Evolutionary conservation across 495 filamentous ascomycete species (phyloP).

Genomic region (Aspergillus nanangensis): DNA sequence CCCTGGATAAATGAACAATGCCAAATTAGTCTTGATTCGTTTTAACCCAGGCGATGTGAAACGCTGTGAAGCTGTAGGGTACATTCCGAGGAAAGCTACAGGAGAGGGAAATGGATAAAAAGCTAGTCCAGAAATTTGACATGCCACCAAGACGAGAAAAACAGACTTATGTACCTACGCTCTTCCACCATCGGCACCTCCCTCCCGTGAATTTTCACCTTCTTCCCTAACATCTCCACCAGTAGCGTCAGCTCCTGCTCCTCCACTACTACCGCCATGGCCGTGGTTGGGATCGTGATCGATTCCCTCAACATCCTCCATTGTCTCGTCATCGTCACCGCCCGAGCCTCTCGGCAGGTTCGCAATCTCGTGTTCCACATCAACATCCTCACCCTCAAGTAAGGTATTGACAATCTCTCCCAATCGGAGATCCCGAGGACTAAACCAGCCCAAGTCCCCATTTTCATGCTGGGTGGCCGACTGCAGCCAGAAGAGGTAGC

Average conservation of each 20-base stretch:
- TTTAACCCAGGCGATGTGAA: not conserved
- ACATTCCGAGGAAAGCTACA: slow-evolving; percentile 3
- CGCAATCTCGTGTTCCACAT: slow-evolving; percentile 73
- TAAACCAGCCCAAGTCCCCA: slow-evolving; percentile 74
- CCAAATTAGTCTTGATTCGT: slow-evolving; percentile 10
- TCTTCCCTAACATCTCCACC: slow-evolving; percentile 89
- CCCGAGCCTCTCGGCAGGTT: slow-evolving; percentile 46
- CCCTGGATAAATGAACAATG: slow-evolving; percentile 20
- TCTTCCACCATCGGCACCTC: slow-evolving; percentile 93
- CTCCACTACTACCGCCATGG: slow-evolving; percentile 61
- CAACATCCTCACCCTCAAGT: slow-evolving; percentile 84
- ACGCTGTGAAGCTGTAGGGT: slow-evolving; percentile 5
- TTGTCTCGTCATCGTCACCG: slow-evolving; percentile 65
- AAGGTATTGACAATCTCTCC: slow-evolving; percentile 80
- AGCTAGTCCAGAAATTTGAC: no score
- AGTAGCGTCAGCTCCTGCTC: slow-evolving; percentile 79
- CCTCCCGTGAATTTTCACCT: slow-evolving; percentile 80
- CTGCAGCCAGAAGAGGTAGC: slow-evolving; percentile 95
- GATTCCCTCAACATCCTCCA: slow-evolving; percentile 75
- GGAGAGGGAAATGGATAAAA: slow-evolving; percentile 1
- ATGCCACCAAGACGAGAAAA: slow-evolving; percentile 14
- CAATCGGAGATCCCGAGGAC: slow-evolving; percentile 71
- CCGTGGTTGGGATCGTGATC: slow-evolving; percentile 52
- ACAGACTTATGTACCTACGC: slow-evolving; percentile 81
- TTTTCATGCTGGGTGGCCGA: slow-evolving; percentile 72